Evolutionary conservation across 1,139 yeast species (phyloP).

Genomic region (Suzukiozyma palmioleophila): DNA sequence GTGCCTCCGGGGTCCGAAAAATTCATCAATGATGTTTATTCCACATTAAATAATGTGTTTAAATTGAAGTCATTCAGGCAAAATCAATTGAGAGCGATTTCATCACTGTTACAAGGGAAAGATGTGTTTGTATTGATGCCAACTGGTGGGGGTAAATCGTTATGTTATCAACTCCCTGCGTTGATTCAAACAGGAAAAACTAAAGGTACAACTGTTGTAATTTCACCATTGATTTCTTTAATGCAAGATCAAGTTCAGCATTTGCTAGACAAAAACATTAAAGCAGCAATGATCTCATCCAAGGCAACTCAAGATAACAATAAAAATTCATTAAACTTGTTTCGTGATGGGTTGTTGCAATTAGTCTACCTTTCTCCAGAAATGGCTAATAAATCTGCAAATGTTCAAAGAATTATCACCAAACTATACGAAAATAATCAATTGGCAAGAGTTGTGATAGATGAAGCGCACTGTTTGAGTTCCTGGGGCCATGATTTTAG

Average conservation of each 20-base stretch:
- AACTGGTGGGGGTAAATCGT: constrained; percentile 97
- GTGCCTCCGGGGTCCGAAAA: constrained; percentile 31
- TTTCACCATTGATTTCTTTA: constrained; percentile 89
- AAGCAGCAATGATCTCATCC: constrained; percentile 88
- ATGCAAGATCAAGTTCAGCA: constrained; percentile 98
- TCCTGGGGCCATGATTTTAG: constrained; percentile 99
- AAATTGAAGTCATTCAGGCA: constrained; percentile 66
- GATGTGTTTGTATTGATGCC: constrained; percentile 98
- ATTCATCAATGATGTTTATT: constrained; percentile 54
- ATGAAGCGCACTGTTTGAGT: constrained; percentile 98
- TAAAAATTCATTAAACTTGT: constrained; percentile 55
- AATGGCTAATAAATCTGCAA: constrained; percentile 77
- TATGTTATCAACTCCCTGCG: constrained; percentile 95
- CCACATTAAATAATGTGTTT: constrained; percentile 55
- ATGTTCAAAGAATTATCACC: constrained; percentile 62
- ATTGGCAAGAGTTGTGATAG: constrained; percentile 86
- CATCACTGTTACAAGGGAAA: constrained; percentile 71
- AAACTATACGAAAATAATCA: constrained; percentile 49
- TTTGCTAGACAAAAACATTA: constrained; percentile 57
- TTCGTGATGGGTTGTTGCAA: constrained; percentile 64
- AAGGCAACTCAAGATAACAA: constrained; percentile 64
- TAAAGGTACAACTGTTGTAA: constrained; percentile 81
- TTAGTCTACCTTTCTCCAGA: constrained; percentile 92
- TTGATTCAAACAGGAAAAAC: constrained; percentile 70
- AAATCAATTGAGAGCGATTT: constrained; percentile 83